Percentiles rank a stretch among this genome's conserved stretches.
These are phyloP conservation scores for Lotmaria passim DNA, from an alignment of 208 protist species.

Conservation along the genomic window DNA sequence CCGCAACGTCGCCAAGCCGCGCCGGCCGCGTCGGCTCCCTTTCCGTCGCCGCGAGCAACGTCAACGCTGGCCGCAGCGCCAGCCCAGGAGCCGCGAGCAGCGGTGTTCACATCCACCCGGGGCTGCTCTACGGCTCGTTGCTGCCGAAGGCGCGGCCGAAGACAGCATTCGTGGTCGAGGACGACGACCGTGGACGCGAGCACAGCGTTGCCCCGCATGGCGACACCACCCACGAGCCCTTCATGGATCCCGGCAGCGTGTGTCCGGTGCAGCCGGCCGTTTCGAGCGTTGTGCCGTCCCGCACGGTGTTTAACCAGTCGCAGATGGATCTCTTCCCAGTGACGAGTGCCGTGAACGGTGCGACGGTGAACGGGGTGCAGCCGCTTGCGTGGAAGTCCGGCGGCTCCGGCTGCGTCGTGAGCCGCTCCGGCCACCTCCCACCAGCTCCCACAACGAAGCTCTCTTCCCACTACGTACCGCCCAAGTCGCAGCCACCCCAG, in stretches of 20 bases:
- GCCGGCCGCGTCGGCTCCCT: conserved; percentile 7
- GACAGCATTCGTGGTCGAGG: conserved; percentile 47
- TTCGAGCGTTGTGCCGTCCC: not conserved
- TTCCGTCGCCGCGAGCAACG: conserved; percentile 10
- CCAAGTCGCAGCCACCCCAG: conserved; percentile 3
- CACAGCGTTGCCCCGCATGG: conserved; percentile 29
- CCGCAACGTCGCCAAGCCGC: not conserved
- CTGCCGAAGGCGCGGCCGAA: conserved; percentile 46
- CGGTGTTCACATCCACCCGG: conserved; percentile 40
- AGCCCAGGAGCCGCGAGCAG: not conserved
- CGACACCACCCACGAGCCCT: conserved; percentile 21
- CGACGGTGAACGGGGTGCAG: conserved; percentile 32
- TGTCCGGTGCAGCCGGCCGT: conserved; percentile 12
- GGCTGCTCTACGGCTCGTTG: conserved; percentile 65
- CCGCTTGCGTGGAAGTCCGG: conserved; percentile 75
- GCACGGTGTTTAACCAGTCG: not conserved
- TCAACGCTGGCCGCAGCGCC: not conserved
- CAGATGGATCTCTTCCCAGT: conserved; percentile 11
- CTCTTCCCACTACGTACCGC: conserved; percentile 30
- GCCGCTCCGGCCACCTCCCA: conserved; percentile 37
- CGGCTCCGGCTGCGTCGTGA: conserved; percentile 48
- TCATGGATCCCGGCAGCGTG: conserved; percentile 18
- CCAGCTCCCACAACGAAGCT: conserved; percentile 19
- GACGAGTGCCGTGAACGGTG: conserved; percentile 29
- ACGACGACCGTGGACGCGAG: conserved; percentile 23